Percentiles rank a stretch among this genome's conserved stretches.
These are phyloP conservation scores for Apiospora saccharicola DNA, from an alignment of 2,329 filamentous ascomycete species.

Conservation along the genomic window DNA sequence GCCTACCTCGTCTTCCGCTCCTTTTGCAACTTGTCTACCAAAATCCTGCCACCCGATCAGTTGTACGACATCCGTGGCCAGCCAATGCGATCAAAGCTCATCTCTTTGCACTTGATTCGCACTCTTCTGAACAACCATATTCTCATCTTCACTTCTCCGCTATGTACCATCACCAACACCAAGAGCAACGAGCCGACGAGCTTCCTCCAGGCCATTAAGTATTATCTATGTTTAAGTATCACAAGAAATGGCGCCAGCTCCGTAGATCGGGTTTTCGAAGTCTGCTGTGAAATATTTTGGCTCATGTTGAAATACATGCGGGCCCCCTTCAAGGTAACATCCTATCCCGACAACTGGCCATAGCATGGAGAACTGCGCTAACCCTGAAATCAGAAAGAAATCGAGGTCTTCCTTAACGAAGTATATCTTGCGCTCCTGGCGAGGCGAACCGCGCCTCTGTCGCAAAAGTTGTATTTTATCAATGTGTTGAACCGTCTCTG, in stretches of 20 bases:
- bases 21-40: slow-evolving; percentile 97
- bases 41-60: slow-evolving; percentile 87
- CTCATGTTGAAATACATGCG: slow-evolving; percentile 94
- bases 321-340: slow-evolving; percentile 83
- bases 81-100: slow-evolving; percentile 95
- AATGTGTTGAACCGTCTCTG: slow-evolving; percentile 84
- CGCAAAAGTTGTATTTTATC: slow-evolving; percentile 93
- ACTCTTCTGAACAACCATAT: slow-evolving; percentile 95
- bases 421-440: slow-evolving; percentile 94
- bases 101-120: slow-evolving; percentile 95
- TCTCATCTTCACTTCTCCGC: slow-evolving; percentile 85
- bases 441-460: slow-evolving; percentile 82
- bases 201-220: slow-evolving; percentile 94
- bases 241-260: slow-evolving; percentile 96
- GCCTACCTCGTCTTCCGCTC: slow-evolving; percentile 97
- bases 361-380: background rate
- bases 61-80: slow-evolving; percentile 92
- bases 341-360: background rate
- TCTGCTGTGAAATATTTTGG: slow-evolving; percentile 98
- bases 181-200: slow-evolving; percentile 87
- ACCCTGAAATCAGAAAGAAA: slow-evolving; percentile 73
- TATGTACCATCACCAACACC: slow-evolving; percentile 91
- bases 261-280: slow-evolving; percentile 90
- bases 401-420: slow-evolving; percentile 97
- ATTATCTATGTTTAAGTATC: slow-evolving; percentile 93